Evolutionary conservation across 805 yeast species (phyloP), one percentile per base, ranked within the genome.

Genomic region (Sugiyamaella marilandica): DNA sequence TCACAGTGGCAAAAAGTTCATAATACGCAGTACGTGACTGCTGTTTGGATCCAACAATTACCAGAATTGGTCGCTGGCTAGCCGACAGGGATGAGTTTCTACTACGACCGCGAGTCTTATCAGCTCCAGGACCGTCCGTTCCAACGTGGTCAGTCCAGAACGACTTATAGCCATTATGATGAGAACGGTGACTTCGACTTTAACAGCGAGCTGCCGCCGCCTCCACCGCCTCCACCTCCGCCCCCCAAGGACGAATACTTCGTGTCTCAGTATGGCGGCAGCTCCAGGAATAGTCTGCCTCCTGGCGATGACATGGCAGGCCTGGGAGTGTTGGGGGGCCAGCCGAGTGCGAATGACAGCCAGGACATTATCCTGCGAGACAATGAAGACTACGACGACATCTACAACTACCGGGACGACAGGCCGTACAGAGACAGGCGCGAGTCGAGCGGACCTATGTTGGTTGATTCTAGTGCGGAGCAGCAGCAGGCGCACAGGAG

Each of bases 61-160:
- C 29, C 29, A 3, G 29, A 24, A 24, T 24, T 24, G 29, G 29
- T 24, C 29, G 37, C 37, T 14, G 37, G 26, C 43, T 10, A 4
- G n/a, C n/a, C n/a, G n/a, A n/a, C 18, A 4, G 24, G 8, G 11
- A 48, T 48, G 51, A 48, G 51, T 16, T 48, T 37, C 51, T 48
- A 48, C 14, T 48, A 48, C 26, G 45, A 35, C 45, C 26, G 21
- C n/a, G 43, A 46, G 13, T 24, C 39, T 7, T 34, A 39, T 26
- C 51, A 43, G 24, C 35, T 48, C 14, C 39, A 39, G 26, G 45
- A 48, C 19, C 35, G 46, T 4, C 51, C 51, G 31, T 39, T 48
- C 29, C 51, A 48, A 8, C 32, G 51, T 4, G 43, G 43, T 13
- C 43, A 39, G 46, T 19, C 51, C 14, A 32, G 47, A 19, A 37